Evolutionary conservation across 164 flowering plant genomes (phyloP), one percentile per base, ranked within the genome.

Genomic region (Chimonanthus praecox): DNA sequence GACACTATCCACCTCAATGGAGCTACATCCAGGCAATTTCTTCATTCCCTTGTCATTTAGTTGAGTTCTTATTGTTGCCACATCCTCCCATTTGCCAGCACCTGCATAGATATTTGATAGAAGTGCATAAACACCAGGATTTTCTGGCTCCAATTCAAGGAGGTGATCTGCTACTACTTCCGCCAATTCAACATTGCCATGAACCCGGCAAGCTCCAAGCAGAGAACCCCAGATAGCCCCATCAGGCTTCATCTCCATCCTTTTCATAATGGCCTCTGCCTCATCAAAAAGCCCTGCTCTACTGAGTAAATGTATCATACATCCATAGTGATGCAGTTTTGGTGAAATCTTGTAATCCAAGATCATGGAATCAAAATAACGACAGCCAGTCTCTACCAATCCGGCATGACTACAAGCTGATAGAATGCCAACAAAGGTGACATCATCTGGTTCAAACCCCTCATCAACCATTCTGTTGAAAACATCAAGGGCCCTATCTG

Each of bases 391-490:
- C 45, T 85, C 85, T 7, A 87, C 79, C 77, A 84, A 72, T 63
- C 91, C 90, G 15, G 85, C 82, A 75, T 86, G 92, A 64, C 83
- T 88, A 71, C 94, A 90, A 58, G 94, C 92, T 49, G 90, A 87
- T 67, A 90, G 71, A 65, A 90, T 72, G 33, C 87, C 86, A 60
- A 87, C 86, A 73, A 88, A 88, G 45, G 94, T 86, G 71, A 90
- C 85, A 67, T 82, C 87, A 74, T 90, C 91, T 8, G 94, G 92
- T 62, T 58, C 21, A n/a, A 86, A 47, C 54, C 89, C 87, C 76
- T 85, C 81, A 21, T 73, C 48, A 7, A 20, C 50, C 91, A 90
- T 87, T 75, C 73, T 71, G 7, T 78, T 73, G 81, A 90, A 90
- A 74, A 87, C 83, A 48, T 49, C 77, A 62, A 88, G 77, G 4